phyloP scores from a whole-genome alignment of 306 rosid genomes.

The Prunus padus region DNA sequence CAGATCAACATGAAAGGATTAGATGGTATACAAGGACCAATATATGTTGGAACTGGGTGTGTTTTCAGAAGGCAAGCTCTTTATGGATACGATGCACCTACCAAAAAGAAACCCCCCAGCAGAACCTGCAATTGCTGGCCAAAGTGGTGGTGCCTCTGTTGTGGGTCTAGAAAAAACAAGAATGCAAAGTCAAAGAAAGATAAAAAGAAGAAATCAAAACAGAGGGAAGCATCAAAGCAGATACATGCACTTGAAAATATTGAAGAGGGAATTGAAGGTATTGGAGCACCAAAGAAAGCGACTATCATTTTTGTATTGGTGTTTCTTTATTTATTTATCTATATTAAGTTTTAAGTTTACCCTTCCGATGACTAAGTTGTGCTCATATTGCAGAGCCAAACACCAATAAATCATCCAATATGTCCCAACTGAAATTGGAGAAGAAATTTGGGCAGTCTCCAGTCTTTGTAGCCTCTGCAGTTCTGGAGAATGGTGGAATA shows the following conservation, averaged over 20 bases:
- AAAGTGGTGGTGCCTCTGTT: conserved; percentile 78
- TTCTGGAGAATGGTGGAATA: conserved; percentile 80
- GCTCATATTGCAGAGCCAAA: conserved; percentile 50
- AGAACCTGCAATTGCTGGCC: conserved; percentile 97
- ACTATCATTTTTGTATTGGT: not conserved
- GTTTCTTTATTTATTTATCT: not conserved
- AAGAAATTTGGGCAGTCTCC: conserved; percentile 96
- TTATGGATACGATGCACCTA: conserved; percentile 87
- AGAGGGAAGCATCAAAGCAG: conserved; percentile 90
- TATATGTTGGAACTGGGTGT: conserved; percentile 97
- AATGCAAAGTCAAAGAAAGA: conserved; percentile 56
- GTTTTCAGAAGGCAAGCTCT: conserved; percentile 90
- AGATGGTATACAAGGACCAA: conserved; percentile 96
- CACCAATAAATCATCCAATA: conserved; percentile 38
- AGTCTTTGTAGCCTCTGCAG: conserved; percentile 70
- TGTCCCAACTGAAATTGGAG: conserved; percentile 71
- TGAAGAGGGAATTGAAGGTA: conserved; percentile 74
- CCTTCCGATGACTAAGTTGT: conserved; percentile 8
- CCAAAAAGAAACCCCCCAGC: conserved; percentile 78
- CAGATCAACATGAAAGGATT: conserved; percentile 99
- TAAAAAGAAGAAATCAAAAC: conserved; percentile 77
- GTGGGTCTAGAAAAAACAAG: conserved; percentile 62
- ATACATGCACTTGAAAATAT: conserved; percentile 96
- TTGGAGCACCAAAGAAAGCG: conserved; percentile 15
- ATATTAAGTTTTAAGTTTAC: not conserved